A percentile compares a stretch with the other conserved stretches of the same genome.
These are phyloP conservation scores for Xylaria sp. DNA, from an alignment of 2,329 filamentous ascomycete genomes.

Conservation along the genomic window DNA sequence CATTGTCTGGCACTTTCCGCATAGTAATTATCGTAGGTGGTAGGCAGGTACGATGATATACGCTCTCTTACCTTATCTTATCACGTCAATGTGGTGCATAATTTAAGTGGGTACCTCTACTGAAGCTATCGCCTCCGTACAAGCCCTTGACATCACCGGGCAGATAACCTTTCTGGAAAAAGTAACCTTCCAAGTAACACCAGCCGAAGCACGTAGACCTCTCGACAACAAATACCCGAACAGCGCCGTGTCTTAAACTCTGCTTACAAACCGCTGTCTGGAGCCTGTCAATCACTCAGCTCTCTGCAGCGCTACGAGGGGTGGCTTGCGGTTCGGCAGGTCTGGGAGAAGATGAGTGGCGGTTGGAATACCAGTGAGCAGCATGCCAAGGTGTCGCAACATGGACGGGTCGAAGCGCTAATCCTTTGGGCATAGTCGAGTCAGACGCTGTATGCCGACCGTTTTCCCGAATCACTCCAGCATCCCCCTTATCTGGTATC, in stretches of 20 bases:
- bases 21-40: not conserved
- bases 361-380: slow-evolving; percentile 89
- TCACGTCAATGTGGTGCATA: slow-evolving; percentile 18
- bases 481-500: not conserved
- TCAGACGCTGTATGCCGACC: slow-evolving; percentile 81
- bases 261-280: slow-evolving; percentile 11
- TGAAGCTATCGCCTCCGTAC: not conserved
- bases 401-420: slow-evolving; percentile 36
- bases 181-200: not conserved
- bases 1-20: not conserved
- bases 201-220: not conserved
- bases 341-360: slow-evolving; percentile 68
- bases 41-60: not conserved
- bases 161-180: slow-evolving; percentile 1
- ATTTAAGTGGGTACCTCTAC: slow-evolving; percentile 25
- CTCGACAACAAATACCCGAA: not conserved
- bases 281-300: slow-evolving; percentile 8
- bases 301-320: slow-evolving; percentile 14
- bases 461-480: slow-evolving; percentile 1
- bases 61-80: slow-evolving; percentile 37
- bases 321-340: slow-evolving; percentile 40
- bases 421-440: slow-evolving; percentile 69
- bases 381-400: slow-evolving; percentile 22
- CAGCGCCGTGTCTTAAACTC: slow-evolving; percentile 9
- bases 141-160: slow-evolving; percentile 33